Evolutionary conservation across 305 asterid species (phyloP), one percentile per base, ranked within the genome.

Genomic region (Rubia balearica): DNA sequence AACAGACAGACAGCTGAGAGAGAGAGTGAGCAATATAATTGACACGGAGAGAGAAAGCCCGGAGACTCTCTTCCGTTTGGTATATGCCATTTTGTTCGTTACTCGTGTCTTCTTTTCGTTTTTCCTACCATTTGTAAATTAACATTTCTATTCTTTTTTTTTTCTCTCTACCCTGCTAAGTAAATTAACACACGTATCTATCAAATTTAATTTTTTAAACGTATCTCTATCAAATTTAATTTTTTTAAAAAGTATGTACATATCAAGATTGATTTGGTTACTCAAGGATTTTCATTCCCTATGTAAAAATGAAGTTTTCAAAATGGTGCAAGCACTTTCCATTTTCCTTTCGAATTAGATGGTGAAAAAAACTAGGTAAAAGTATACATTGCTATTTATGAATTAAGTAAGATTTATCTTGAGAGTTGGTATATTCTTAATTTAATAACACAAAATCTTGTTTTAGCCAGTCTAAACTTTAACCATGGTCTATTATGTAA

Each of bases 1-100:
- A n/a, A n/a, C n/a, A n/a, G 82, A 71, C 73, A 74, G 82, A 73
- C 71, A 75, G 71, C 51, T 46, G 72, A 72, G 64, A 71, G 73
- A 65, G 72, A 77, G 51, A 60, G n/a, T 16, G 57, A 6, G 57
- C 51, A n/a, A 41, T 42, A 57, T 41, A 41, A 65, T 19, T 41
- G 69, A 42, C 22, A 48, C 41, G 49, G 63, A 65, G 49, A 38
- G 65, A 55, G 46, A 33, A 30, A 22, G 21, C 51, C 16, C 78
- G 76, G 71, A 70, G 59, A 41, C 67, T 61, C 30, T 14, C 30
- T 30, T 71, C 22, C 79, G 74, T 57, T 57, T 57, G 62, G 62
- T 57, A 76, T 78, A 70, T 51, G 68, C 77, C 73, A 71, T 71
- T 76, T 79, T 77, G 75, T 68, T 61, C 60, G 53, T 24, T 53